Base-by-base conservation (phyloP, 1,284 basidiomycete species). In the Ganoderma sp. region DNA sequence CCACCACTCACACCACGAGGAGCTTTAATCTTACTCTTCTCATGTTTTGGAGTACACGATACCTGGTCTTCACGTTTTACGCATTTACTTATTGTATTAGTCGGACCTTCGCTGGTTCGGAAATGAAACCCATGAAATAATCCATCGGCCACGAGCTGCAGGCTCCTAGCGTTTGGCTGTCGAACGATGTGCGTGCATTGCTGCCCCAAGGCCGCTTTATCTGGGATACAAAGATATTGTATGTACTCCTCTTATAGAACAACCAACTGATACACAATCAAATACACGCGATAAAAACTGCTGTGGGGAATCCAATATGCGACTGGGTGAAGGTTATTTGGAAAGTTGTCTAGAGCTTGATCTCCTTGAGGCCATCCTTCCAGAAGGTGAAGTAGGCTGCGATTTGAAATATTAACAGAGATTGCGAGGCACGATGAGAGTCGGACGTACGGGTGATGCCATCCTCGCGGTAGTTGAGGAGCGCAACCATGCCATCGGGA, bases 321-420 rank as follows among this genome's bases (percentile, higher is more conserved):
- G 50, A 54, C 32, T 54, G 58, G 62, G 39, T 43, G 62, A 32
- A 48, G 37, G 37, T 19, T 48, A 42, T 4, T 8, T 25, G 52
- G 6, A 28, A 39, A 50, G 50, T 41, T 57, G 54, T 69, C 66
- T 76, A 94, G 71, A 90, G 84, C 80, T 94, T 94, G 70, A 86
- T 76, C 78, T 89, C 84, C 82, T 95, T 94, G 74, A 95, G 80
- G 63, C 96, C 96, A 80, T 97, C 89, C 83, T 93, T 96, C 95
- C 95, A 97, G 85, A 97, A 93, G 50, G 90, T 95, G 82, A 97
- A 90, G 83, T 93, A 99, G 78, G 97, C 93, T 95, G 73, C 48
- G 25, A 58, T 45, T 45, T 15, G 48, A 0, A 19, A 19, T 25
- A 39, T 78, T 65, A 74, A 45, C 14, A 50, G 19, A 41, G 25